A percentile compares a stretch with the other conserved stretches of the same genome.
These are phyloP conservation scores for Nakazawaea ambrosiae DNA, from an alignment of 805 yeast species.

Conservation along the genomic window DNA sequence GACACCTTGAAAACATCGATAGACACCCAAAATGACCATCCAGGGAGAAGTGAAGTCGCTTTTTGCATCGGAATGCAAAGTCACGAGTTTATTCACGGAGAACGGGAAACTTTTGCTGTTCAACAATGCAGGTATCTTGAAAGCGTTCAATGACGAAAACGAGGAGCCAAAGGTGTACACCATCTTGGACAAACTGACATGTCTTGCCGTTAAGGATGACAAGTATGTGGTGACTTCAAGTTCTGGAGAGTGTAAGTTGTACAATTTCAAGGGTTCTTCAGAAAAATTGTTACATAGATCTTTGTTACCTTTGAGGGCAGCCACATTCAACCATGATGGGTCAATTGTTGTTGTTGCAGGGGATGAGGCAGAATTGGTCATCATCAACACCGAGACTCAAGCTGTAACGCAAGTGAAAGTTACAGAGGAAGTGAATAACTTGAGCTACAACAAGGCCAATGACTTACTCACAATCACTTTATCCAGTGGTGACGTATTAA, in stretches of 20 bases:
- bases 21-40: constrained; percentile 15
- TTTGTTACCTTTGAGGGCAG: constrained; percentile 42
- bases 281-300: constrained; percentile 34
- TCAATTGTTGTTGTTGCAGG: constrained; percentile 57
- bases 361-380: constrained; percentile 49
- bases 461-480: constrained; percentile 53
- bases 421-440: constrained; percentile 48
- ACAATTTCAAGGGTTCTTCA: constrained; percentile 21
- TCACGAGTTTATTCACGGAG: constrained; percentile 2
- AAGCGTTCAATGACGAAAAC: constrained; percentile 34
- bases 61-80: constrained; percentile 22
- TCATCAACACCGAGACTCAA: constrained; percentile 33
- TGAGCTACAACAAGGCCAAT: constrained; percentile 49
- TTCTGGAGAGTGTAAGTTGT: constrained; percentile 35
- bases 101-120: constrained; percentile 31
- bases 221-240: constrained; percentile 28
- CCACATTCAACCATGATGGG: constrained; percentile 54
- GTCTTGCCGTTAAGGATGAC: constrained; percentile 18
- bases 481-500: constrained; percentile 49
- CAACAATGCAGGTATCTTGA: constrained; percentile 48
- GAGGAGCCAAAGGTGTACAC: constrained; percentile 59
- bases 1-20: too few species aligned
- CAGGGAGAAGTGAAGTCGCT: constrained; percentile 23
- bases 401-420: constrained; percentile 28
- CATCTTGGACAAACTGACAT: constrained; percentile 37